These are phyloP conservation scores for Kwoniella newhampshirensis DNA, from an alignment of 768 basidiomycete genomes.

Conservation along the genomic window DNA sequence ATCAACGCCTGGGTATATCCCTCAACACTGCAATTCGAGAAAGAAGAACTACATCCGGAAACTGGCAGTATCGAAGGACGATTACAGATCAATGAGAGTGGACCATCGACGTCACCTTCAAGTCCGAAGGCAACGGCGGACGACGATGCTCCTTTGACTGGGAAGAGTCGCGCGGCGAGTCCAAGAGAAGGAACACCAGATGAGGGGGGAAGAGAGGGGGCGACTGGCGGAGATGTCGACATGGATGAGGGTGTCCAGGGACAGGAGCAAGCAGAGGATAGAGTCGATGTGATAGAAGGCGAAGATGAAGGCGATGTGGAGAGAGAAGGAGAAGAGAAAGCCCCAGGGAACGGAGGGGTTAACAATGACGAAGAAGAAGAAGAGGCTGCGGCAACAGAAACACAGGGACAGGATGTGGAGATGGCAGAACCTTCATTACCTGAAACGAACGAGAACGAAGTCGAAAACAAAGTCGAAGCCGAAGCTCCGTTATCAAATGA, in stretches of 20 bases:
- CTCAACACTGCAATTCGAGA: not conserved
- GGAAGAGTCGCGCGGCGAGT: constrained; percentile 19
- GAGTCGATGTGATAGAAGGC: constrained; percentile 1
- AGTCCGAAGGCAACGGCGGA: constrained; percentile 12
- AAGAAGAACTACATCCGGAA: not conserved
- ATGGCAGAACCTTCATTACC: constrained; percentile 3
- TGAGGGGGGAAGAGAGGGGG: constrained; percentile 3
- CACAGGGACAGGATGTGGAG: constrained; percentile 10
- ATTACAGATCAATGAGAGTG: constrained; percentile 9
- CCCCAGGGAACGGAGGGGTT: not conserved
- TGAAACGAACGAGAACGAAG: too few species aligned
- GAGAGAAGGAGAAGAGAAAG: constrained; percentile 1
- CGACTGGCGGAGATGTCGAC: constrained; percentile 14
- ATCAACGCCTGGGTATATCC: constrained; percentile 43
- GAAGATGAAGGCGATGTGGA: not conserved
- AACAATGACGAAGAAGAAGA: not conserved
- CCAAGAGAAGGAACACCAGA: constrained; percentile 23
- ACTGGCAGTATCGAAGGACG: constrained; percentile 7
- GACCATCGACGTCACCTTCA: constrained; percentile 13
- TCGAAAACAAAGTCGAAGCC: constrained; percentile 1
- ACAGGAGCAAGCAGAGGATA: not conserved
- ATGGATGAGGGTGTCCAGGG: constrained; percentile 12
- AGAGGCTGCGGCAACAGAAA: constrained; percentile 4
- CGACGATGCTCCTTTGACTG: constrained; percentile 9
- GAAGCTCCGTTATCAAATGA: constrained; percentile 5